Evolutionary conservation across 1,139 yeast genomes (phyloP), one percentile per base, ranked within the genome.

Genomic region (Pichia sp.): DNA sequence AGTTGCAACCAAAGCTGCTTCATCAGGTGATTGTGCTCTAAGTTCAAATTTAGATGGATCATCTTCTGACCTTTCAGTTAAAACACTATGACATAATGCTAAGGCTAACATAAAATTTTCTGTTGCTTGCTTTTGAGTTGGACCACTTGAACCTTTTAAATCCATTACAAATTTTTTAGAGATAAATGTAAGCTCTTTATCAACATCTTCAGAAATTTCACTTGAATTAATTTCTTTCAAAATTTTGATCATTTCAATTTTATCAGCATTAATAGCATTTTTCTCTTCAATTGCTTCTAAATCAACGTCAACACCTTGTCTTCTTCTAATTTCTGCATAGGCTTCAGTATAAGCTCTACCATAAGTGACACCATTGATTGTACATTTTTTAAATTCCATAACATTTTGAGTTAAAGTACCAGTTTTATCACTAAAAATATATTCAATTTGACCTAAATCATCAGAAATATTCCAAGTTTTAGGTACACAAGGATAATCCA

Each of bases 21-120:
- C 98, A 66, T 91, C 98, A 1, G 98, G 98, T n/a, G 95, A 84
- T 62, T 91, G 97, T 0, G 98, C 97, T 58, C 88, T 85, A 58
- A 85, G 76, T 31, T 71, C 74, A 39, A 81, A 62, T 35, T 66
- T 69, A 1, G 76, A 78, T 21, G 84, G 83, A 36, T 69, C 67
- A 11, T 68, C 69, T 44, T 74, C 75, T 31, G 70, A 68, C 43
- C 72, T 68, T 52, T 84, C 97, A 11, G 95, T 83, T 39, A 91
- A 73, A 9, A 88, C 97, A 28, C 96, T 83, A 60, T 91, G 96
- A 61, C 98, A 91, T 31, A 91, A 67, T 0, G 96, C 91, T 44
- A 91, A 69, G 0, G 93, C 88, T 38, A 84, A 64, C 95, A 89
- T 84, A 56, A 91, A 91, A 45, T 78, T 77, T 53, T 79, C 81